Evolutionary conservation across 495 filamentous ascomycete species (phyloP), one percentile per base, ranked within the genome.

Genomic region (Lentithecium fluviatile): DNA sequence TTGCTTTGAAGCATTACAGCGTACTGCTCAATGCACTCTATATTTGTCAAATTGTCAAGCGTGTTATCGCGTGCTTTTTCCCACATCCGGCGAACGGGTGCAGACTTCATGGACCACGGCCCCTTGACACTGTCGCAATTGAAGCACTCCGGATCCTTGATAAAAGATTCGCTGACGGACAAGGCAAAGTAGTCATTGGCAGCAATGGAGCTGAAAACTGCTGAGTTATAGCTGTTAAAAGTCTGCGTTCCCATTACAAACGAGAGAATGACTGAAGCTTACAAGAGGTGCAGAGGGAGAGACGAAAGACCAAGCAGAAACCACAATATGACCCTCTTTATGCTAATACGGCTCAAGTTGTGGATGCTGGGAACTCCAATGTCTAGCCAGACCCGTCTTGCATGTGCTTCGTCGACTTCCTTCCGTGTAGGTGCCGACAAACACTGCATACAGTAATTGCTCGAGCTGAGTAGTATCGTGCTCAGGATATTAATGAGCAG

Each of bases 181-280:
- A 71, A 71, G 20, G 75, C 40, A 36, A 69, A 59, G 58, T 78
- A 82, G 23, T 77, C 69, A 26, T 78, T 74, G 11, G 73, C 68
- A 46, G 67, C 58, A 23, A 73, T 52, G 36, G 60, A 66, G 20
- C 65, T 60, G 37, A 69, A 60, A 5, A 76, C 52, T 32, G 61
- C 64, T 7, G 65, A 69, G 50, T 73, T 73, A 45, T 71, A 72
- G 38, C 56, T 59, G 13, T 1, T 12, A 13, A 6, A 26, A 19
- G 20, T 54, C 20, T 40, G 32, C 17, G 34, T 7, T 36, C 40
- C 3, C 20, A 11, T 21, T 1, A n/a, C 10, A 2, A 42, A 42
- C 2, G 21, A 32, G 24, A n/a, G 17, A 38, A 19, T 32, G 6
- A 17, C 2, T 13, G 32, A 20, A 40, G 11, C 53, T 57, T 15